Conservation (phyloP, 1,284 basidiomycete genomes). For the Cutaneotrichosporon sp. region DNA sequence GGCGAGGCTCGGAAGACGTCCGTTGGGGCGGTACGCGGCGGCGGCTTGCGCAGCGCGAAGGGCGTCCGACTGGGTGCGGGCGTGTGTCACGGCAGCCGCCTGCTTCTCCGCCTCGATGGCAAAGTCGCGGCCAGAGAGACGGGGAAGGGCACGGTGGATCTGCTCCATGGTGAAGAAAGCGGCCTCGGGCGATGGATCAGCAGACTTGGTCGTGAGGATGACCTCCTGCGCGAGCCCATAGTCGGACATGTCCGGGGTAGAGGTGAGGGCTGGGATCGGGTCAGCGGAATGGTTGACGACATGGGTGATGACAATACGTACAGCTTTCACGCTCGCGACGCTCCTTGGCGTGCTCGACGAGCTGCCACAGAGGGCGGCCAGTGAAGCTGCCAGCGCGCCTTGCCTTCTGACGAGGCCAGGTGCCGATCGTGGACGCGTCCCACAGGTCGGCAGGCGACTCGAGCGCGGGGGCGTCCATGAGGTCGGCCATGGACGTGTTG, state of each 20-base stretch:
- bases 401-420: constrained; percentile 14
- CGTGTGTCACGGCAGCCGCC: constrained; percentile 23
- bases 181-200: constrained; percentile 39
- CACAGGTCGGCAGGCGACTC: not conserved
- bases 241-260: constrained; percentile 27
- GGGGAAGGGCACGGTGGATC: constrained; percentile 38
- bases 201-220: constrained; percentile 38
- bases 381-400: constrained; percentile 21
- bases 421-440: not conserved
- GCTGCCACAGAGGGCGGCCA: constrained; percentile 39
- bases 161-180: constrained; percentile 38
- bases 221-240: constrained; percentile 17
- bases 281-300: constrained; percentile 4
- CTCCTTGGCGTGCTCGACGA: constrained; percentile 43
- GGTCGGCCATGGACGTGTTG: constrained; percentile 13
- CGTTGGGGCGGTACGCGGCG: constrained; percentile 5
- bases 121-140: constrained; percentile 39
- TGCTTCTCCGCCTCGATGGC: constrained; percentile 22
- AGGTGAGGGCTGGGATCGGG: constrained; percentile 30
- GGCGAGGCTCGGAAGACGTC: constrained; percentile 41
- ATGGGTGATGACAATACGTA: not conserved
- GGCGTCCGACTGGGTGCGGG: constrained; percentile 13
- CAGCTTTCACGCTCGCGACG: constrained; percentile 34
- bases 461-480: constrained; percentile 14
- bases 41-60: not conserved